Evolutionary conservation across 2,329 filamentous ascomycete genomes (phyloP), one percentile per base, ranked within the genome.

Genomic region (Gremmenia infestans): DNA sequence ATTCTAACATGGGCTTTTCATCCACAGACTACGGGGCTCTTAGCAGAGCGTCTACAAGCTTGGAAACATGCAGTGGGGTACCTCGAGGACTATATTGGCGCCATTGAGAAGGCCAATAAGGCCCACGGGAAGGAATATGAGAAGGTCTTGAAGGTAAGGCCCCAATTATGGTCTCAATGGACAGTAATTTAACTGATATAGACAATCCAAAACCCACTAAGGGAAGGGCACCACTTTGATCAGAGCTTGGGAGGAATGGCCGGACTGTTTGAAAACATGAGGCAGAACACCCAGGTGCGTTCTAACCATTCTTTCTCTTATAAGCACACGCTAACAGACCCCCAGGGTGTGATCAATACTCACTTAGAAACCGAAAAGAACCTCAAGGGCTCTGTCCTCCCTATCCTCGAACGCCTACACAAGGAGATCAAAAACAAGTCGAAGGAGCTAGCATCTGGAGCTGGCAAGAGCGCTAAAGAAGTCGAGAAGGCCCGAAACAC

Each of bases 41-140:
- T 99, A 61, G 80, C 87, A 54, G 91, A 97, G 77, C 85, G 94
- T 62, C 80, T 99, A 59, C 88, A 89, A 67, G 94, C 94, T 48
- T 99, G 91, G 91, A 97, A 97, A 72, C 93, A 97, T 72, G 90
- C 92, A 59, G 89, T 91, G 60, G 89, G 80, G 55, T 93, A 96
- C 70, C 80, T 99, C 48, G 91, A 97, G 73, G 91, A 96, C 51
- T 45, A 97, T 72, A 80, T 97, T 67, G 78, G 77, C 32, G 86
- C 88, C 6, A 89, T 91, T 3, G 91, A 96, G 72, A 97, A 93
- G 79, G 79, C 90, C 56, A 87, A 97, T 70, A 87, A 86, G 69
- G 81, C 83, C 11, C 88, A 96, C 65, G 85, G 90, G 53, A 97
- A 96, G 77, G 93, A 97, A 72, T 96, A 96, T 68, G 92, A 97